Evolutionary conservation across 441 rosid species (phyloP).

Genomic region (Pelargonium citronellum): DNA sequence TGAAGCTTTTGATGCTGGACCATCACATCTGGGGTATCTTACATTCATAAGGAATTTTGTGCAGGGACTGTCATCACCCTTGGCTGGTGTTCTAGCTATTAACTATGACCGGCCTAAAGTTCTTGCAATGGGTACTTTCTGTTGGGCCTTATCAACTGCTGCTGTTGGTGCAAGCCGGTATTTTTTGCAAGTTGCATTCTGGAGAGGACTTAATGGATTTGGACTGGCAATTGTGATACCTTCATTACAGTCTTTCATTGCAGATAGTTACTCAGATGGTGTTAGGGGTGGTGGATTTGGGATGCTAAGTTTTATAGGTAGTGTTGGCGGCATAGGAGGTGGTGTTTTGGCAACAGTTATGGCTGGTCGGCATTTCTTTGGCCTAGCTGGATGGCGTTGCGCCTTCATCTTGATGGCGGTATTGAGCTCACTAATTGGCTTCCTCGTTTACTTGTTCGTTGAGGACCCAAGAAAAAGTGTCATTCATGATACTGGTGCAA

Average conservation of each 20-base stretch:
- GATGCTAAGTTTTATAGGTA: slow-evolving; percentile 66
- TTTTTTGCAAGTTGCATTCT: slow-evolving; percentile 67
- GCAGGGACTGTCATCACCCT: slow-evolving; percentile 78
- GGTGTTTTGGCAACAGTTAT: slow-evolving; percentile 87
- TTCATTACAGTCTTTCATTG: slow-evolving; percentile 88
- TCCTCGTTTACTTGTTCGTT: slow-evolving; percentile 75
- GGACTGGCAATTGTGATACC: slow-evolving; percentile 96
- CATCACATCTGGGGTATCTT: slow-evolving; percentile 86
- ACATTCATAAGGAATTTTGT: slow-evolving; percentile 91
- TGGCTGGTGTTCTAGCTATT: slow-evolving; percentile 78
- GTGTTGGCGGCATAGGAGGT: slow-evolving; percentile 86
- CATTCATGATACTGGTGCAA: slow-evolving; percentile 14
- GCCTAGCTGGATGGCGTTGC: slow-evolving; percentile 82
- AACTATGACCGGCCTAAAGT: slow-evolving; percentile 77
- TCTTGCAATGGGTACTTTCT: slow-evolving; percentile 77
- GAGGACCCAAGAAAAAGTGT: slow-evolving; percentile 60
- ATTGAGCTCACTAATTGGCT: slow-evolving; percentile 63
- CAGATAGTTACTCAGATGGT: slow-evolving; percentile 80
- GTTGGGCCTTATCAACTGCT: slow-evolving; percentile 95
- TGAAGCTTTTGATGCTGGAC: slow-evolving; percentile 87
- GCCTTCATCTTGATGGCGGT: slow-evolving; percentile 89
- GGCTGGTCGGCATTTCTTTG: slow-evolving; percentile 78
- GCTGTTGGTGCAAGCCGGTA: slow-evolving; percentile 76
- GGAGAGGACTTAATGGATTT: slow-evolving; percentile 95
- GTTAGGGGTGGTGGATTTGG: slow-evolving; percentile 94